These are phyloP conservation scores for Suillus sp. DNA, from an alignment of 768 basidiomycete species.

Conservation along the genomic window DNA sequence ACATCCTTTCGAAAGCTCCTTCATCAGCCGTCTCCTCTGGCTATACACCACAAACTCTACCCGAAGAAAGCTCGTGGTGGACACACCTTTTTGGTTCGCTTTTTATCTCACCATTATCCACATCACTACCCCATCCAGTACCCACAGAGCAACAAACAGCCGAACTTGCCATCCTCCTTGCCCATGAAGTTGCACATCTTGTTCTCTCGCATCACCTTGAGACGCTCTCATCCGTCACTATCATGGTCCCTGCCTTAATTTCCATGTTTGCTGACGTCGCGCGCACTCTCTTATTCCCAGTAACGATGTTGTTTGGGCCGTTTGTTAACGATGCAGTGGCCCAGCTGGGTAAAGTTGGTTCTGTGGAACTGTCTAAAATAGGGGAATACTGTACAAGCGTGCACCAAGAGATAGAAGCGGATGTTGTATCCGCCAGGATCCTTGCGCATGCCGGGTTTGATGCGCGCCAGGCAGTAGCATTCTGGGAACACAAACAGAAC, in stretches of 20 bases:
- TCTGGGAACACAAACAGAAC: slow-evolving; percentile 72
- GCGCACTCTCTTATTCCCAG: slow-evolving; percentile 79
- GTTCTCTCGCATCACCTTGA: slow-evolving; percentile 90
- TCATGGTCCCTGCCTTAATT: slow-evolving; percentile 79
- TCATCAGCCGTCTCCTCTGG: slow-evolving; percentile 27
- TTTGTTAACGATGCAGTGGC: slow-evolving; percentile 95
- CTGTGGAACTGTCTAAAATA: slow-evolving; percentile 70
- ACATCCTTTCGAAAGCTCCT: slow-evolving; percentile 60
- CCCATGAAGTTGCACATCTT: slow-evolving; percentile 93
- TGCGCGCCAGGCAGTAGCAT: slow-evolving; percentile 75
- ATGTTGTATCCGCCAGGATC: slow-evolving; percentile 85
- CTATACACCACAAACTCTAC: slow-evolving; percentile 15
- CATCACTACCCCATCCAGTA: slow-evolving; percentile 42
- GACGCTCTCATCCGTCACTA: slow-evolving; percentile 80
- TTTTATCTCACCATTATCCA: slow-evolving; percentile 33
- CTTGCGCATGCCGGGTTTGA: slow-evolving; percentile 92
- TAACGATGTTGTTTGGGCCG: slow-evolving; percentile 91
- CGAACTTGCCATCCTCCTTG: slow-evolving; percentile 86
- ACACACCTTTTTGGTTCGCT: slow-evolving; percentile 50
- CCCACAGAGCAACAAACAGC: slow-evolving; percentile 84
- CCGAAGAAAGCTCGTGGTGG: slow-evolving; percentile 44
- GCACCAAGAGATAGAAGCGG: slow-evolving; percentile 90
- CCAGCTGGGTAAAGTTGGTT: slow-evolving; percentile 74
- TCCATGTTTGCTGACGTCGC: slow-evolving; percentile 77
- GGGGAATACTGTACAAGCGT: slow-evolving; percentile 77